Base-by-base conservation (phyloP, 164 flowering plant genomes). In the Saururus chinensis region DNA sequence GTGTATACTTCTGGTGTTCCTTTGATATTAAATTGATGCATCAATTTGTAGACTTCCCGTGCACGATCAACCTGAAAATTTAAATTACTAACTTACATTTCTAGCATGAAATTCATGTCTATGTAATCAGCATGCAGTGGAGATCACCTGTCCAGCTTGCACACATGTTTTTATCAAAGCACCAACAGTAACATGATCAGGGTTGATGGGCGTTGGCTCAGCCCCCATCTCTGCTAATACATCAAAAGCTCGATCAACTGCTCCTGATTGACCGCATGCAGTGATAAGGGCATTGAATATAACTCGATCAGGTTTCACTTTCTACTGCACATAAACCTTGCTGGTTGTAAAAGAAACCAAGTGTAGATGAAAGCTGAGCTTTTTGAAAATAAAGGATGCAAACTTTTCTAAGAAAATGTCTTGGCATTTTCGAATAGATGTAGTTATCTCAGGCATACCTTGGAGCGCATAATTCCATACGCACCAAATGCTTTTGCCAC, bases 401-500 rank as follows among this genome's bases (percentile, higher is more conserved):
- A 42, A 42, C 12, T 42, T 4, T 14, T 40, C 11, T 6, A 40
- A 40, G 8, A 6, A 40, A 40, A 40, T n/a, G n/a, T n/a, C n/a
- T n/a, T n/a, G n/a, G n/a, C n/a, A n/a, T n/a, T n/a, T n/a, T n/a
- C n/a, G n/a, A n/a, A n/a, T n/a, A n/a, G n/a, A n/a, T 30, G 37
- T 30, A 30, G 37, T 90, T 97, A 24, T 84, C 70, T 40, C 63
- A n/a, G n/a, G n/a, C 68, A 96, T 84, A 90, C 99, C 91, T 90
- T 93, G 52, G 99, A 90, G 73, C 95, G 82, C 83, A 93, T 66
- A 63, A 93, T 86, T 20, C 97, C 99, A 76, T 93, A 93, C 56
- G 92, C 95, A 71, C 97, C 97, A 81, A 90, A 90, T 56, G 99
- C 99, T 77, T 93, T 93, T 7, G 95, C 91, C 37, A 93, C 88